These are phyloP conservation scores for Paramecium sexaurelia DNA, from an alignment of 73 alveolate genomes.

Conservation along the genomic window DNA sequence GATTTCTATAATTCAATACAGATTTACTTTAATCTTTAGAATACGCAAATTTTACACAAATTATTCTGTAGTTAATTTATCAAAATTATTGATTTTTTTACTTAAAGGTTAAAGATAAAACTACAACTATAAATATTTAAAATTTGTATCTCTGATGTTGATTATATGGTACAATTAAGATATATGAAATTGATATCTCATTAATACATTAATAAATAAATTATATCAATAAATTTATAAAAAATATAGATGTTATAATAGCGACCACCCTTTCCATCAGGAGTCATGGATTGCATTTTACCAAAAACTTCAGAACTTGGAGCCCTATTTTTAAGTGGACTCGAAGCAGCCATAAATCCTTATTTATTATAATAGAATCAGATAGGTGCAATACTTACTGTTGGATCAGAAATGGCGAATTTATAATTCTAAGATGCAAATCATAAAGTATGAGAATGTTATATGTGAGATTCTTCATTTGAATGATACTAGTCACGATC, in stretches of 20 bases:
- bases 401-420: conserved; percentile 49
- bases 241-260: conserved; percentile 21
- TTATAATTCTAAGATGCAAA: neutral
- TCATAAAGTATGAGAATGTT: neutral
- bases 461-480: neutral
- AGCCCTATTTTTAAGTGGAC: conserved; percentile 16
- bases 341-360: conserved; percentile 39
- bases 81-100: too few relatives aligned
- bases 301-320: neutral
- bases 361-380: conserved; percentile 8
- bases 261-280: conserved; percentile 60
- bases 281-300: conserved; percentile 53
- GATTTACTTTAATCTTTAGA: too few relatives aligned
- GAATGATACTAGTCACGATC: conserved; percentile 29
- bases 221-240: conserved; percentile 25
- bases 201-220: neutral
- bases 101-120: too few relatives aligned
- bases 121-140: too few relatives aligned
- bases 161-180: conserved; percentile 28
- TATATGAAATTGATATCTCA: neutral
- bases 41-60: too few relatives aligned
- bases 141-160: too few relatives aligned
- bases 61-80: too few relatives aligned
- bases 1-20: too few relatives aligned
- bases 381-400: conserved; percentile 47